Conservation (phyloP, 495 filamentous ascomycete genomes). For the Aspergillus conjunctus region DNA sequence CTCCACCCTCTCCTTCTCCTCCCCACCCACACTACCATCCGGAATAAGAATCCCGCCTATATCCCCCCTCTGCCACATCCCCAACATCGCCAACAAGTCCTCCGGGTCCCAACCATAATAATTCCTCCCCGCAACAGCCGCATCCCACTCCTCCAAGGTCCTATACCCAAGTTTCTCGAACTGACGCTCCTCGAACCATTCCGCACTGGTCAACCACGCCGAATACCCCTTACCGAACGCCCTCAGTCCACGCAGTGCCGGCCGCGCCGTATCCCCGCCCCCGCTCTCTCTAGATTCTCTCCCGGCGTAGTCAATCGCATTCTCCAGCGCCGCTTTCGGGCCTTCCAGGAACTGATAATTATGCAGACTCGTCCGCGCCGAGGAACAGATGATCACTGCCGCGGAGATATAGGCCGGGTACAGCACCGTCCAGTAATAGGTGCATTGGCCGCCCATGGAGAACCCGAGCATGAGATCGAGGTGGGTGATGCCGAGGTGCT, state of each 20-base stretch:
- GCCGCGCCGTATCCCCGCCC: too few relatives aligned
- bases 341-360: conserved; percentile 71
- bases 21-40: too few relatives aligned
- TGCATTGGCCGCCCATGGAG: conserved; percentile 67
- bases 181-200: conserved; percentile 62
- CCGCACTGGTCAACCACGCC: conserved; percentile 66
- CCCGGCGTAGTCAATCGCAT: conserved; percentile 41
- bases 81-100: conserved; percentile 61
- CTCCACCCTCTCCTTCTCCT: conserved; percentile 49
- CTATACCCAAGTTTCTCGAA: conserved; percentile 57
- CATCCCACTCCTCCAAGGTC: conserved; percentile 60
- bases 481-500: conserved; percentile 54
- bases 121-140: conserved; percentile 53
- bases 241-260: conserved; percentile 58
- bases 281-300: conserved; percentile 36
- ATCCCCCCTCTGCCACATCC: conserved; percentile 67
- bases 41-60: conserved; percentile 51
- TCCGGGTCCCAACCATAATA: conserved; percentile 54
- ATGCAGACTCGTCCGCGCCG: conserved; percentile 63
- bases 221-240: conserved; percentile 67
- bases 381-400: conserved; percentile 64
- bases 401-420: conserved; percentile 62
- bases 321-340: conserved; percentile 57
- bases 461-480: conserved; percentile 60
- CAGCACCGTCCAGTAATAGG: conserved; percentile 63